Conservation (phyloP, 2,329 filamentous ascomycete genomes). For the Aureobasidium sp. region DNA sequence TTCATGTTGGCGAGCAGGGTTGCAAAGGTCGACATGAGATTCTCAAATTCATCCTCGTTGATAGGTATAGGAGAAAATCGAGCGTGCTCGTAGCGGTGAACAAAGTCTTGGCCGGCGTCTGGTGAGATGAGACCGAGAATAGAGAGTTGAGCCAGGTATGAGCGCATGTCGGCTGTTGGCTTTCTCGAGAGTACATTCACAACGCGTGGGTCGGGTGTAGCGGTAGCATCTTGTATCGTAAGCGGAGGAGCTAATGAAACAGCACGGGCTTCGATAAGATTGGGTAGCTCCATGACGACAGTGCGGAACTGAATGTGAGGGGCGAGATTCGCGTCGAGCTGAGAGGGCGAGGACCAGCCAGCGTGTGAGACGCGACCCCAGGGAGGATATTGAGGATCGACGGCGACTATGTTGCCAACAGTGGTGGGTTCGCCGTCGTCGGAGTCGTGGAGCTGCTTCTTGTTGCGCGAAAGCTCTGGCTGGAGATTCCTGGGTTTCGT, state of each 20-base stretch:
- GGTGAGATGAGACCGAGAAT: constrained; percentile 57
- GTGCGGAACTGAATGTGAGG: constrained; percentile 76
- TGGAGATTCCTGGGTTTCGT: constrained; percentile 59
- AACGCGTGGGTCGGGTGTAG: constrained; percentile 56
- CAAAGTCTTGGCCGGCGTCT: constrained; percentile 52
- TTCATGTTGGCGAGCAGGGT: constrained; percentile 69
- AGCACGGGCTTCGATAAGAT: constrained; percentile 86
- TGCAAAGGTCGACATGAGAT: constrained; percentile 78
- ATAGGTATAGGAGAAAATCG: constrained; percentile 70
- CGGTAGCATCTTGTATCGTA: constrained; percentile 26
- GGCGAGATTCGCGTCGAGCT: constrained; percentile 53
- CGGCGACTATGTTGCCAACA: constrained; percentile 17
- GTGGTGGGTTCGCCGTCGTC: constrained; percentile 23
- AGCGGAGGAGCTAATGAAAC: constrained; percentile 67
- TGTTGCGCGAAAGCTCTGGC: constrained; percentile 28
- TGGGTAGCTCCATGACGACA: constrained; percentile 76
- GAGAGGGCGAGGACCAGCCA: constrained; percentile 77
- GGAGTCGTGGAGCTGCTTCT: not conserved
- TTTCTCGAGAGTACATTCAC: constrained; percentile 66
- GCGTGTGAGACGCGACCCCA: constrained; percentile 84
- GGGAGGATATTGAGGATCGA: constrained; percentile 37
- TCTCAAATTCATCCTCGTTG: constrained; percentile 63
- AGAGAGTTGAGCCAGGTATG: constrained; percentile 68
- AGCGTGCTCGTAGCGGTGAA: constrained; percentile 72
- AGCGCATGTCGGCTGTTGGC: constrained; percentile 64